Conservation (phyloP, 2,329 filamentous ascomycete species). For the Corinectria fuckeliana region DNA sequence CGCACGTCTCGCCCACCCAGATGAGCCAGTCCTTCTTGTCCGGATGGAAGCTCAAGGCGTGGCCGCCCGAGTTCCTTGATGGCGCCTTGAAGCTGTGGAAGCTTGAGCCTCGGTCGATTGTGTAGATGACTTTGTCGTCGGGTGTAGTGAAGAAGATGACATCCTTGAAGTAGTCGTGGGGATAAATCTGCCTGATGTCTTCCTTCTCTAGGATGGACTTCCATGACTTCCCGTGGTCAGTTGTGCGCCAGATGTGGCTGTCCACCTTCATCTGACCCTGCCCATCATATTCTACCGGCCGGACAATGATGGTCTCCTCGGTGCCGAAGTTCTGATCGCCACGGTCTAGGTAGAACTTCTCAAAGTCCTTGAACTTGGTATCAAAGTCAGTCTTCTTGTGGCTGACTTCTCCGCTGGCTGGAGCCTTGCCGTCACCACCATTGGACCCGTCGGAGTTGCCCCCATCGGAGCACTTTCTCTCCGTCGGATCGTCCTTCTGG, state of each 20-base stretch:
- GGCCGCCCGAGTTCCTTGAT: conserved; percentile 51
- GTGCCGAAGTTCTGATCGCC: conserved; percentile 65
- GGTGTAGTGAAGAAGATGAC: conserved; percentile 83
- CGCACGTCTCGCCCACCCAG: conserved; percentile 82
- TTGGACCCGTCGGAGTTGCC: conserved; percentile 39
- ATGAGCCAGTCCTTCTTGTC: conserved; percentile 88
- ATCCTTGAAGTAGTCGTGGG: conserved; percentile 83
- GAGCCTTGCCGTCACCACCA: conserved; percentile 36
- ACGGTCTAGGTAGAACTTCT: conserved; percentile 80
- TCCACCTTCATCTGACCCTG: conserved; percentile 46
- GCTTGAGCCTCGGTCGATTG: conserved; percentile 76
- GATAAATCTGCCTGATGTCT: conserved; percentile 72
- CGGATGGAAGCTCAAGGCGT: conserved; percentile 79
- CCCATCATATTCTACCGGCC: conserved; percentile 48
- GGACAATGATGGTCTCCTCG: conserved; percentile 75
- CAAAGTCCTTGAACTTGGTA: conserved; percentile 56
- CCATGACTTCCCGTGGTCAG: conserved; percentile 92
- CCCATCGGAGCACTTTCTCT: conserved; percentile 77
- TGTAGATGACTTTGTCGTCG: conserved; percentile 72
- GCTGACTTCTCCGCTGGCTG: conserved; percentile 69
- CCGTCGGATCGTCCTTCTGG: conserved; percentile 74
- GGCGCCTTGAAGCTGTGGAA: conserved; percentile 79
- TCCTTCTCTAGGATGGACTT: conserved; percentile 71
- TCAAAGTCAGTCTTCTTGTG: conserved; percentile 68
- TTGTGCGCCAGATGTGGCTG: conserved; percentile 73